Base-by-base conservation (phyloP, 768 basidiomycete genomes). In the Erythrobasidium yunnanense region DNA sequence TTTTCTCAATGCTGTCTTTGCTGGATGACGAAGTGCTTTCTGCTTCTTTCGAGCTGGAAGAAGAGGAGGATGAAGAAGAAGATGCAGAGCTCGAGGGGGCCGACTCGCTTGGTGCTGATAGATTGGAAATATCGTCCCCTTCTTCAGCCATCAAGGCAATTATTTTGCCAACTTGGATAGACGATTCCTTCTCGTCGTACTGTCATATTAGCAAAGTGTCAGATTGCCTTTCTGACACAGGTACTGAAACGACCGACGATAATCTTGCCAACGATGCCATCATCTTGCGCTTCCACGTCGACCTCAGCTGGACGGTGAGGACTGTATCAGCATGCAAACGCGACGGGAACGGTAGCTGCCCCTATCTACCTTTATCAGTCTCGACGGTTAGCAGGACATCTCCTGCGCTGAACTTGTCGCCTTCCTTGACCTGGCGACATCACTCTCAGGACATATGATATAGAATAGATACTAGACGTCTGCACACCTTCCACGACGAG, bases 211-310 rank as follows among this genome's bases (percentile, higher is more conserved):
- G 7, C 49, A 51, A 51, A 25, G 13, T 51, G 49, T 51, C 49
- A 23, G 11, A 51, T 13, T 25, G 22, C 11, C 49, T 11, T 51
- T 11, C 11, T 25, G 17, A 25, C 23, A 51, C 15, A 4, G 1
- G 6, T 4, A 13, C 46, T 0, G 33, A 0, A 2, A 8, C n/a
- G 4, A 79, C 88, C 66, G 78, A 91, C 92, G 62, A 99, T 85
- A 71, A 99, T 95, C 83, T 97, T 97, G 55, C 88, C 92, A 67
- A 99, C 80, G 69, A 97, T 78, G 71, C 95, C 95, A 71, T 99
- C 95, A 46, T 97, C 95, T 79, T 92, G 92, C 7, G 95, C 90
- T 79, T 99, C 95, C 34, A 99, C 93, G 79, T 99, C 95, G 77
- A 99, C 97, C 52, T 91, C 92, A 22, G 95, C 73, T 68, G 62